Base-by-base conservation (phyloP, 139 green algal genomes). In the Chlorella sp. region DNA sequence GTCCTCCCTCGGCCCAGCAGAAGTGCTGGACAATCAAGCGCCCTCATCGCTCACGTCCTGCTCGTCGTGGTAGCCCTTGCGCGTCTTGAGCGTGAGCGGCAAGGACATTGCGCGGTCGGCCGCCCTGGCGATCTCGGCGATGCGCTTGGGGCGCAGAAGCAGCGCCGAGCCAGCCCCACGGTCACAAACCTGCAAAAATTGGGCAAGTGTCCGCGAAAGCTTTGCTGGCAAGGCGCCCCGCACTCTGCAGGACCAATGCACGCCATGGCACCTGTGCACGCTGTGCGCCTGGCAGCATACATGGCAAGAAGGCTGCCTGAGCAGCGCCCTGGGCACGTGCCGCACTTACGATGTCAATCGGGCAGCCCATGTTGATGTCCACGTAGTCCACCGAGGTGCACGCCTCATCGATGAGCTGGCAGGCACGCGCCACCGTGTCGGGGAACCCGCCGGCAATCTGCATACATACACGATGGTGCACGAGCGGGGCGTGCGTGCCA, bases 71-170 rank as follows among this genome's bases (percentile, higher is more conserved):
- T 88, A 94, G 1, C 80, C 89, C 75, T 86, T 94, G 62, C 92
- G 84, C 30, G 92, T 88, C 84, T 98, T 98, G 62, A 98, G 78
- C 2, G 94, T 99, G 36, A 99, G 73, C 0, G 92, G 88, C 34
- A 77, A 86, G 30, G 78, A 71, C 35, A 91, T 72, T 70, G 29
- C 86, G 31, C 26, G 55, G 49, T 62, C 60, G 64, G 91, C 82
- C 35, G 74, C 78, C 1, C 75, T 74, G 61, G 91, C 80, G 27
- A 97, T 87, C 33, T 92, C 33, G 81, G 93, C 78, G 59, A 97
- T 88, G 6, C 81, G 76, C 31, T 82, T 67, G 0, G 90, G 91
- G 69, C 82, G 83, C 31, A 77, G 78, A 73, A 99, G 86, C 81
- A 98, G 82, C 5, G 88, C 81, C 6, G 83, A 89, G 10, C 95